phyloP scores from a whole-genome alignment of 1,284 basidiomycete genomes.

The Ceratobasidium sp. region DNA sequence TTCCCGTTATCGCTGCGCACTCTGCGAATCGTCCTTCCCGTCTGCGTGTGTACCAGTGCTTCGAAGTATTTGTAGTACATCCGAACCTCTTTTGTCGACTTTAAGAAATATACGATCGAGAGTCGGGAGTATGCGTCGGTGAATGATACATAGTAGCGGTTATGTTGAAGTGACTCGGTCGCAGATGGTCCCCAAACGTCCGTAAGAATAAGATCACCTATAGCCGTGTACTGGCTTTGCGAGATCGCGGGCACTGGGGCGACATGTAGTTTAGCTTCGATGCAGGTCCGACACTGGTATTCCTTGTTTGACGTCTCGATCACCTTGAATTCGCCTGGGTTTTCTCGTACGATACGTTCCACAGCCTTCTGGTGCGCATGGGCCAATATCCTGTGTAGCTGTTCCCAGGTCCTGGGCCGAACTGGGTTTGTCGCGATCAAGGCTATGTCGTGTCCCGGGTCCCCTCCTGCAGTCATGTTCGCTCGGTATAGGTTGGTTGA shows the following conservation, averaged over 20 bases:
- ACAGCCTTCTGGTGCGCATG: neutral
- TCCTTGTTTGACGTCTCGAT: neutral
- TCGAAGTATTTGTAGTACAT: slow-evolving; percentile 51
- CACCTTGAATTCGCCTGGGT: neutral
- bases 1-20: neutral
- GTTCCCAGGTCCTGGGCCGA: neutral
- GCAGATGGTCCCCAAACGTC: neutral
- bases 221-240: neutral
- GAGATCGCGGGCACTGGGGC: slow-evolving; percentile 12
- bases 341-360: neutral
- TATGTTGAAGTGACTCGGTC: neutral
- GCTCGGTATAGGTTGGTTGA: no score
- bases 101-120: slow-evolving; percentile 38
- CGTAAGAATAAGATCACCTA: slow-evolving; percentile 47
- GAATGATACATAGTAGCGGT: neutral
- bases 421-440: neutral
- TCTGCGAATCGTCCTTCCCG: neutral
- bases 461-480: no score
- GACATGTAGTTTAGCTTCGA: slow-evolving; percentile 33
- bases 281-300: neutral
- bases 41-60: slow-evolving; percentile 37
- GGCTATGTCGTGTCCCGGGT: neutral
- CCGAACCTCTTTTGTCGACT: slow-evolving; percentile 52
- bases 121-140: slow-evolving; percentile 41
- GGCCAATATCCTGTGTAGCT: neutral